Evolutionary conservation across 495 filamentous ascomycete genomes (phyloP), one percentile per base, ranked within the genome.

Genomic region (Aspergillus avenaceus): DNA sequence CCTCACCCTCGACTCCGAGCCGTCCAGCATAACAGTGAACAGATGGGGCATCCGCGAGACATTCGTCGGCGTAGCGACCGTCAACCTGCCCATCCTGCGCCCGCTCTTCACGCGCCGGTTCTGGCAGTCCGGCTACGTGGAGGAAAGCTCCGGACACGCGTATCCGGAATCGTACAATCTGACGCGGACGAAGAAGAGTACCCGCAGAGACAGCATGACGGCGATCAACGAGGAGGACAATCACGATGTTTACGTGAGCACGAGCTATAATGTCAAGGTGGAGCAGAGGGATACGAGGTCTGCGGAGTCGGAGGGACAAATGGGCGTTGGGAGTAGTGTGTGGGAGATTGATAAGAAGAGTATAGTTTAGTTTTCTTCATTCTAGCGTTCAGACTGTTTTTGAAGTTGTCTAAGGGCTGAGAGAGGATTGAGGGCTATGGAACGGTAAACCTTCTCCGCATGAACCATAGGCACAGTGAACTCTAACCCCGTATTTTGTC

Each of bases 341-440:
- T 45, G 42, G 42, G 42, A 45, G 26, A 45, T 45, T 22, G 42
- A 45, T 45, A 45, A 45, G 27, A 45, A 45, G 42, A 29, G 25
- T n/a, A 45, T 45, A 13, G 42, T 45, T 11, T 45, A 45, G 28
- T 31, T 8, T 31, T 8, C 28, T 31, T n/a, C n/a, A n/a, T n/a
- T n/a, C n/a, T n/a, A n/a, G n/a, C n/a, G n/a, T n/a, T n/a, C n/a
- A n/a, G n/a, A n/a, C n/a, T n/a, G n/a, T n/a, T n/a, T n/a, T n/a
- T n/a, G n/a, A n/a, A n/a, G n/a, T n/a, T n/a, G n/a, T 36, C n/a
- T 36, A 3, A 3, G 18, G 2, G 2, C 12, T 16, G 13, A 16
- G 2, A 36, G 32, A 36, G 32, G 2, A 36, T 16, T 5, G 32
- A 2, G n/a, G 8, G 31, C 31, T 12, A 14, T 13, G 7, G 31